Evolutionary conservation across 73 alveolate species (phyloP).

Genomic region (Paramecium caudatum): DNA sequence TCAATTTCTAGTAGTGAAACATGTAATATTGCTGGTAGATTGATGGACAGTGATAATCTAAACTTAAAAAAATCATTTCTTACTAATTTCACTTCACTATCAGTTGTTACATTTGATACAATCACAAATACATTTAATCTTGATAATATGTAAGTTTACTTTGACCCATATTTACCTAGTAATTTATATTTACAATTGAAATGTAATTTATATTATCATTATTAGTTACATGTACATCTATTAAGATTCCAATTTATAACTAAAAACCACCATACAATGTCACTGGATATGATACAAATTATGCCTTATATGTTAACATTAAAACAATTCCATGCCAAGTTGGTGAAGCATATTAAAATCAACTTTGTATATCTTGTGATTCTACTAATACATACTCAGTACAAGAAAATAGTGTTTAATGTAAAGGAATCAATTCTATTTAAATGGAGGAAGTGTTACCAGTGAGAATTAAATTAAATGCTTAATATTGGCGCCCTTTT

Average conservation of each 20-base stretch:
- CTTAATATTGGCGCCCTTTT: slow-evolving; percentile 72
- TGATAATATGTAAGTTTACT: slow-evolving; percentile 5
- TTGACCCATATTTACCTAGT: background rate
- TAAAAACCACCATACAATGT: slow-evolving; percentile 7
- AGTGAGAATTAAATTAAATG: slow-evolving; percentile 22
- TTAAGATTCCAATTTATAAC: slow-evolving; percentile 39
- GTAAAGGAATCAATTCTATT: slow-evolving; percentile 27
- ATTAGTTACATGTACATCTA: slow-evolving; percentile 47
- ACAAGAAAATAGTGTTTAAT: background rate
- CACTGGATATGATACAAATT: background rate
- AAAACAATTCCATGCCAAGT: slow-evolving; percentile 50
- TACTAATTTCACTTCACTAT: background rate
- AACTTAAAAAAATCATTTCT: background rate
- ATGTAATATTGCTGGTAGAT: background rate
- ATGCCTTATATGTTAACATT: background rate
- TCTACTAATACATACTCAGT: slow-evolving; percentile 31
- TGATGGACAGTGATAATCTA: background rate
- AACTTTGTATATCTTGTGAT: background rate
- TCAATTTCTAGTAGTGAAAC: slow-evolving; percentile 7
- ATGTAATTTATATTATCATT: background rate
- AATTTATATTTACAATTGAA: background rate
- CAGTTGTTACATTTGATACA: background rate
- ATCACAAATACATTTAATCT: background rate
- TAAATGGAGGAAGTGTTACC: slow-evolving; percentile 20
- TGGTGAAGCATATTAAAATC: slow-evolving; percentile 24